phyloP scores from a whole-genome alignment of 2,329 filamentous ascomycete species.

The Sarocladium kiliense region DNA sequence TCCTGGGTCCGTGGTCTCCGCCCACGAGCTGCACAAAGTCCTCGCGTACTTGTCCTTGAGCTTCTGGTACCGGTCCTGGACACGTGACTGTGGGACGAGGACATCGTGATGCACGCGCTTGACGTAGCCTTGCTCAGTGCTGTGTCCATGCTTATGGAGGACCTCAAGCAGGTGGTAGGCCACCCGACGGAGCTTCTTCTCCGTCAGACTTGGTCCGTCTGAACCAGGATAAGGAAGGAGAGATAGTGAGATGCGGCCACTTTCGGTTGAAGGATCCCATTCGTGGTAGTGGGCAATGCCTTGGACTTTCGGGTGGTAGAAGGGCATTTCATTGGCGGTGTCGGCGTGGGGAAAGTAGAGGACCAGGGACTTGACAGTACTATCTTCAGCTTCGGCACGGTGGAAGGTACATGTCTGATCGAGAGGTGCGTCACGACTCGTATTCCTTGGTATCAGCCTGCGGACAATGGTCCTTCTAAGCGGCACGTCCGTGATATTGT shows the following conservation, averaged over 20 bases:
- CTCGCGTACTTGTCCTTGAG: conserved; percentile 78
- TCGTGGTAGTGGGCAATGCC: conserved; percentile 73
- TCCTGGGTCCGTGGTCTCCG: conserved; percentile 76
- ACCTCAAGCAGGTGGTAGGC: conserved; percentile 63
- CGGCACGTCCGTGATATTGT: conserved; percentile 19
- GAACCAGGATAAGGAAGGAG: conserved; percentile 45
- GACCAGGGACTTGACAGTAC: conserved; percentile 37
- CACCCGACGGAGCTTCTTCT: conserved; percentile 56
- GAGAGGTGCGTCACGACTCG: conserved; percentile 65
- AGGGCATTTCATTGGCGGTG: conserved; percentile 62
- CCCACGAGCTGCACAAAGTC: conserved; percentile 68
- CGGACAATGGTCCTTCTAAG: conserved; percentile 65
- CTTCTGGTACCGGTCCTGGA: conserved; percentile 77
- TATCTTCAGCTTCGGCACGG: conserved; percentile 23
- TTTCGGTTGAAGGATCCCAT: conserved; percentile 39
- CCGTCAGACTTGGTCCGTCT: conserved; percentile 19
- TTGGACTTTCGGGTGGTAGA: conserved; percentile 77
- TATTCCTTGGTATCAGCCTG: conserved; percentile 76
- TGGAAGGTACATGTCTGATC: conserved; percentile 82
- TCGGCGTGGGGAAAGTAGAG: conserved; percentile 73
- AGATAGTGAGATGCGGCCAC: conserved; percentile 53
- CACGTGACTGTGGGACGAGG: conserved; percentile 67
- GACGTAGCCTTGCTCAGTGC: conserved; percentile 59
- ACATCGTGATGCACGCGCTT: conserved; percentile 83
- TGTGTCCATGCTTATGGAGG: conserved; percentile 69